These are phyloP conservation scores for Dictyostelium firmibasis DNA, from an alignment of 78 protist genomes.

Conservation along the genomic window DNA sequence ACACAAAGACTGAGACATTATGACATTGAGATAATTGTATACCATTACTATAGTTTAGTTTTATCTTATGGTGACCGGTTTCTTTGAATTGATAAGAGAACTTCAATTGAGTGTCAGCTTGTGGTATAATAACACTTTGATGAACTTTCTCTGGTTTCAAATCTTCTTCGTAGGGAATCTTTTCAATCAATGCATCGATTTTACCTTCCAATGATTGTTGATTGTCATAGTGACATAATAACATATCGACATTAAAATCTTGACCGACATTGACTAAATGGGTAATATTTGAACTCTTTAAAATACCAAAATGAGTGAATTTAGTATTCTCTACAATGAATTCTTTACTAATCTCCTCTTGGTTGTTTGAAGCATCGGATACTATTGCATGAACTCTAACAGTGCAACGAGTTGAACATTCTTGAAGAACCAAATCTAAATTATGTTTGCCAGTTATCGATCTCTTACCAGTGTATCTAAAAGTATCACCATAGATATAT, in stretches of 20 bases:
- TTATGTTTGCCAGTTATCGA: conserved; percentile 23
- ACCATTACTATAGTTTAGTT: background rate
- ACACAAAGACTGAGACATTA: background rate
- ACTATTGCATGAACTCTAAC: background rate
- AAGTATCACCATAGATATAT: background rate
- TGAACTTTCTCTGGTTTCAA: background rate
- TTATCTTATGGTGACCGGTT: background rate
- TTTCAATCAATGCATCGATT: background rate
- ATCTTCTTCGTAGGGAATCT: conserved; percentile 42
- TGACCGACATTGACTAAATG: conserved; percentile 18
- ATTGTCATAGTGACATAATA: background rate
- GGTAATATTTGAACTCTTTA: background rate
- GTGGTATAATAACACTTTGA: background rate
- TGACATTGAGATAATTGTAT: background rate
- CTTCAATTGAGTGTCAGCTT: background rate
- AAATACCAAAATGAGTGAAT: background rate
- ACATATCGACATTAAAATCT: background rate
- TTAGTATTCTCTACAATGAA: background rate
- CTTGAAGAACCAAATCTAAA: background rate
- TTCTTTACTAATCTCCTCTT: background rate
- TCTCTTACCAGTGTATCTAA: background rate
- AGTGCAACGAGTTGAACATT: background rate
- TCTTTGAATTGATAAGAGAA: conserved; percentile 1
- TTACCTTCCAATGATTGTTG: background rate
- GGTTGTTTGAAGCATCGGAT: background rate